Percentiles rank a stretch among this genome's conserved stretches.
These are phyloP conservation scores for Ogataea glucozyma DNA, from an alignment of 805 yeast species.

Conservation along the genomic window DNA sequence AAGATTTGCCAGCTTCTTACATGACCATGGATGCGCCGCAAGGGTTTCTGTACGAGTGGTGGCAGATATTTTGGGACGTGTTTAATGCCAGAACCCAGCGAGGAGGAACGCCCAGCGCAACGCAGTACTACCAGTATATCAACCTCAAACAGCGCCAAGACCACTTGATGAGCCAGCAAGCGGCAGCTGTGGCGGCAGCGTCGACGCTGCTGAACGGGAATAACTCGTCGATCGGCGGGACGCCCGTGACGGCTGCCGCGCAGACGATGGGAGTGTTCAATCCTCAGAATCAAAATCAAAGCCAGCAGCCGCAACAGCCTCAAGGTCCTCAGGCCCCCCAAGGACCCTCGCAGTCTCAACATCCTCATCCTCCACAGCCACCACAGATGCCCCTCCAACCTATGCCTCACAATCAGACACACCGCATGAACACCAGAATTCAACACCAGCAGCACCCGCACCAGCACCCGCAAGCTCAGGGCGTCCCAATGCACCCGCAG, in stretches of 20 bases:
- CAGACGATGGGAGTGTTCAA: slow-evolving; percentile 20
- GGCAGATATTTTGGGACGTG: slow-evolving; percentile 95
- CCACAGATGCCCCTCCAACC: slow-evolving; percentile 21
- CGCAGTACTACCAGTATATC: slow-evolving; percentile 69
- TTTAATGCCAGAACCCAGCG: slow-evolving; percentile 76
- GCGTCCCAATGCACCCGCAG: slow-evolving; percentile 25
- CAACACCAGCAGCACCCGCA: slow-evolving; percentile 9
- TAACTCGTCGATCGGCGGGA: slow-evolving; percentile 15
- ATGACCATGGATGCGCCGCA: slow-evolving; percentile 79
- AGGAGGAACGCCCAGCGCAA: slow-evolving; percentile 62
- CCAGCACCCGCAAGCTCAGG: slow-evolving; percentile 14
- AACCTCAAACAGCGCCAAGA: slow-evolving; percentile 60
- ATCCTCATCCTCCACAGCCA: slow-evolving; percentile 12
- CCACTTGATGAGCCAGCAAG: slow-evolving; percentile 39
- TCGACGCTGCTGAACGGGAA: slow-evolving; percentile 19
- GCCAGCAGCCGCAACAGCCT: slow-evolving; percentile 15
- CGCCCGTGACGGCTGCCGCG: slow-evolving; percentile 20
- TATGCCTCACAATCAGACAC: slow-evolving; percentile 10
- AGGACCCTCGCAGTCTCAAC: slow-evolving; percentile 20
- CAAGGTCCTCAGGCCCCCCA: slow-evolving; percentile 16
- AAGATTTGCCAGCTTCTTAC: slow-evolving; percentile 49
- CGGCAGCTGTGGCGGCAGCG: slow-evolving; percentile 24
- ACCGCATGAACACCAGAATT: slow-evolving; percentile 11
- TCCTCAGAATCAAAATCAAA: slow-evolving; percentile 20
- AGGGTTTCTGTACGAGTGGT: slow-evolving; percentile 90